Evolutionary conservation across 1,284 basidiomycete genomes (phyloP), one percentile per base, ranked within the genome.

Genomic region (Apiotrichum siamense): DNA sequence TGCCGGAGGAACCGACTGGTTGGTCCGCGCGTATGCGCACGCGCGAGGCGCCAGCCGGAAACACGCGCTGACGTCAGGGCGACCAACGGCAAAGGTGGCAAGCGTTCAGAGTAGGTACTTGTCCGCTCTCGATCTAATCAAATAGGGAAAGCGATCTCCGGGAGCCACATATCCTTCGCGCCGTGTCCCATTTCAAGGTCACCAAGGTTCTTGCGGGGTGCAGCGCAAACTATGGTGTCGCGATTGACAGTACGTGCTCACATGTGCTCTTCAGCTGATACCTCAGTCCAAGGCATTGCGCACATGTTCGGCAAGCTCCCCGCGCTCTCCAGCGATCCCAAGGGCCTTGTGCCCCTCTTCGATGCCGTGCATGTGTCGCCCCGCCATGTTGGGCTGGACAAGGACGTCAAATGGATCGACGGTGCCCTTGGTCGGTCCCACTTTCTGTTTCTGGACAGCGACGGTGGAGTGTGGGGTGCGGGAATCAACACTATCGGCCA

Each of bases 231-330:
- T 72, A 71, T 48, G 65, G 60, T 21, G 56, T 91, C 40, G 83
- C 78, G 10, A 70, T 93, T 52, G 87, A 88, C 74, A 57, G 73
- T 73, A 38, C 51, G 66, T 49, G 10, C 18, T 32, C 20, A 26
- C 17, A n/a, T 9, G 49, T 32, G 37, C 48, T 51, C 3, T 52
- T 7, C 13, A 2, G 31, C 48, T 35, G 12, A 49, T 13, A 11
- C 25, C 10, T 12, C 42, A 72, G 70, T 81, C 27, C 77, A 84
- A 46, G 91, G 91, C 20, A 77, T 80, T 20, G 90, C 88, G 3
- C 93, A 87, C 82, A 71, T 93, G 62, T 87, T 92, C 67, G 92
- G 92, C 2, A 81, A 88, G 41, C 88, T 90, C 71, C 80, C 81
- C 55, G 78, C 78, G 47, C 83, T 86, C 26, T 69, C 82, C 17